These are phyloP conservation scores for Brassica cretica DNA, from an alignment of 345 rosid species.

Conservation along the genomic window DNA sequence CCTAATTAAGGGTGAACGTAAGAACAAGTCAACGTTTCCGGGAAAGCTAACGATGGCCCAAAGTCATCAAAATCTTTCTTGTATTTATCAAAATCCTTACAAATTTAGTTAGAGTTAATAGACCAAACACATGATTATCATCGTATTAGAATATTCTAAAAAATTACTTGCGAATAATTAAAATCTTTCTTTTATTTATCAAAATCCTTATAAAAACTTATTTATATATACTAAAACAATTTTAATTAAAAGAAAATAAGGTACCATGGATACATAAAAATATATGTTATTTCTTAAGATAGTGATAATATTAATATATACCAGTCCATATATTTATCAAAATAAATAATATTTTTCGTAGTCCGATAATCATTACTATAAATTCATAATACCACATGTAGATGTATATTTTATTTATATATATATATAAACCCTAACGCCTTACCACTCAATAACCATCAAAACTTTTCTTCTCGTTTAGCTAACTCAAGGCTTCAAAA, in stretches of 20 bases:
- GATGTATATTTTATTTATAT: neutral
- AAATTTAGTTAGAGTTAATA: neutral
- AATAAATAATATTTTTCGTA: neutral
- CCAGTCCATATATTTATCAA: neutral
- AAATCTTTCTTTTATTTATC: neutral
- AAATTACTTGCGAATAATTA: too few species aligned
- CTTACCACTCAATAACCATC: neutral
- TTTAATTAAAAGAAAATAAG: neutral
- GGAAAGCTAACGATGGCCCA: neutral
- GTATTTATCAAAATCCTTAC: neutral
- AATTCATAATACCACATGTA: neutral
- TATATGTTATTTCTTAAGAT: neutral
- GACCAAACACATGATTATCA: neutral
- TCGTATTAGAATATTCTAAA: too few species aligned
- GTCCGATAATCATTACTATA: neutral
- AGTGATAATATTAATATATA: neutral
- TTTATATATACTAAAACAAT: neutral
- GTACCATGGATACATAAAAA: neutral
- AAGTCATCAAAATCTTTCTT: neutral
- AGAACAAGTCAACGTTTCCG: neutral
- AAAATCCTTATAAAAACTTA: neutral
- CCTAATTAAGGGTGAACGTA: too few species aligned
- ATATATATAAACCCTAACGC: neutral
- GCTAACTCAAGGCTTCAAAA: neutral
- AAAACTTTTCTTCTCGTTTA: neutral